These are phyloP conservation scores for Eucalyptus melliodora DNA, from an alignment of 345 rosid species.

Conservation along the genomic window DNA sequence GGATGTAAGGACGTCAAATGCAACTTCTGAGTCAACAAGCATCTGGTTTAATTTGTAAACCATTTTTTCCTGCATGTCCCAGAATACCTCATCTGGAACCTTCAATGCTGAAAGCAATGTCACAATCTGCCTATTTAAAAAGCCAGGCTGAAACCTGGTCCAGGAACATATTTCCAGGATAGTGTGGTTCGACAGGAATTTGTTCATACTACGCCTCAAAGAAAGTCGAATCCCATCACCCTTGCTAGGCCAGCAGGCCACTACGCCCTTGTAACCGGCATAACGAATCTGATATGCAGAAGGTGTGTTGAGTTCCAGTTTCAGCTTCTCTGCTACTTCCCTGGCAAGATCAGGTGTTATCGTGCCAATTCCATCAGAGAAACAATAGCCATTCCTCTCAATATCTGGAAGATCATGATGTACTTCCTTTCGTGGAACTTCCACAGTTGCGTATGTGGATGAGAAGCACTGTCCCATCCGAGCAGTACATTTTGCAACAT, in stretches of 20 bases:
- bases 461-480: constrained; percentile 98
- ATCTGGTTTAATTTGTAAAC: constrained; percentile 48
- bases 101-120: constrained; percentile 50
- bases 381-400: constrained; percentile 37
- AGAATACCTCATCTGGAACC: constrained; percentile 64
- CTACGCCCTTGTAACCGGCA: constrained; percentile 93
- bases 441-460: constrained; percentile 83
- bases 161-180: constrained; percentile 83
- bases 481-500: constrained; percentile 87
- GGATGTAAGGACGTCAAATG: constrained; percentile 76
- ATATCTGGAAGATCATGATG: constrained; percentile 42
- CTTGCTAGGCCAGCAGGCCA: constrained; percentile 82
- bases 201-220: constrained; percentile 68
- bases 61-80: constrained; percentile 75
- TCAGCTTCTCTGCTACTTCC: constrained; percentile 64
- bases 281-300: constrained; percentile 90
- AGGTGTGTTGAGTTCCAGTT: constrained; percentile 39
- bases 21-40: constrained; percentile 56
- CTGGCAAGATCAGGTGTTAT: constrained; percentile 71
- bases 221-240: constrained; percentile 50
- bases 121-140: constrained; percentile 84
- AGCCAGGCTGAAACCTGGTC: constrained; percentile 96
- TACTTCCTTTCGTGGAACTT: constrained; percentile 42
- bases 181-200: constrained; percentile 57
- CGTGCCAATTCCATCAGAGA: constrained; percentile 91